Percentiles rank a stretch among this genome's conserved stretches.
Evolutionary conservation across 2,329 filamentous ascomycete species (phyloP).

Genomic region (Sclerotinia minor): DNA sequence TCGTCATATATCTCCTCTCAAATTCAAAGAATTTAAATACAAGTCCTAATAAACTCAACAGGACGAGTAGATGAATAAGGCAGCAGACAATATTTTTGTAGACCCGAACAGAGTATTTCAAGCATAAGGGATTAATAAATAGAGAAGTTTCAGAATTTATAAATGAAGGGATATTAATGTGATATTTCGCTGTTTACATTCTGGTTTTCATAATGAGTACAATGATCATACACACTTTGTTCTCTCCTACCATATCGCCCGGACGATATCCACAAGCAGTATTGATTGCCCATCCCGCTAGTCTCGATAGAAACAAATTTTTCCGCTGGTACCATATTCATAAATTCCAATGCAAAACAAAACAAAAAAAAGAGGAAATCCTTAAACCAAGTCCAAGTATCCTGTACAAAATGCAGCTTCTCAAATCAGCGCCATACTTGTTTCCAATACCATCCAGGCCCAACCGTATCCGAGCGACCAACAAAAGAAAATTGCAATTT

Average conservation of each 20-base stretch:
- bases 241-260: not conserved
- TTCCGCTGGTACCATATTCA: not conserved
- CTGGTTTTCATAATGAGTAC: not conserved
- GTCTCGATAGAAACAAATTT: not conserved
- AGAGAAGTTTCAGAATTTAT: not conserved
- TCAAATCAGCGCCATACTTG: conserved; percentile 6
- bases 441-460: conserved; percentile 10
- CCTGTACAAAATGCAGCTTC: conserved; percentile 8
- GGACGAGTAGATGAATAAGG: too few species aligned
- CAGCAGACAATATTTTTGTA: too few species aligned
- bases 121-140: not conserved
- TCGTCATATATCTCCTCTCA: not conserved
- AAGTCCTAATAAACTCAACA: not conserved
- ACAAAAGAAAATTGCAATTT: conserved; percentile 13
- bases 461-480: not conserved
- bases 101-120: not conserved
- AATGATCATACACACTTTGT: not conserved
- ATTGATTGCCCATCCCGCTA: not conserved
- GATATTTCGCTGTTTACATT: not conserved
- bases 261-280: not conserved
- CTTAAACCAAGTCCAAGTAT: not conserved
- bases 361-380: not conserved
- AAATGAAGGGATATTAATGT: not conserved
- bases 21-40: not conserved
- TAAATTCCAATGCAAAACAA: not conserved